Evolutionary conservation across 768 basidiomycete genomes (phyloP).

Genomic region (Mycena leptocephala): DNA sequence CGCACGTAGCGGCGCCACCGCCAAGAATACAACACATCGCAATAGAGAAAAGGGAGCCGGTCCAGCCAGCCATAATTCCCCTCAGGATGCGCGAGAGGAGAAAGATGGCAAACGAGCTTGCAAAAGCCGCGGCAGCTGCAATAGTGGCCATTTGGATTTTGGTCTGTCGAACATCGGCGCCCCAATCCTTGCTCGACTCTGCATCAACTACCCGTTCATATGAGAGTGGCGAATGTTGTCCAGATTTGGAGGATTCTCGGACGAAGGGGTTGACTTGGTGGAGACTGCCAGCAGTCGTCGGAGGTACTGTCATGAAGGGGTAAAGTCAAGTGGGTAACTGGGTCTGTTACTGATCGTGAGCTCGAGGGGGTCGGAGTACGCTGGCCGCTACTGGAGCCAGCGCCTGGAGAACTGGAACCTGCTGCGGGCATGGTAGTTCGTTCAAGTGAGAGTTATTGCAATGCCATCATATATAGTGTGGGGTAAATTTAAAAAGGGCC

Average conservation of each 20-base stretch:
- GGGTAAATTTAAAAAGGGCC: background rate
- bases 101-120: constrained; percentile 1
- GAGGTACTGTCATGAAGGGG: constrained; percentile 53
- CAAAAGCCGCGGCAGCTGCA: constrained; percentile 39
- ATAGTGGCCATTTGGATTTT: constrained; percentile 51
- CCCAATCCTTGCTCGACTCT: constrained; percentile 49
- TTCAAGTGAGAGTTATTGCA: background rate
- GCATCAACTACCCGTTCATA: constrained; percentile 50
- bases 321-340: constrained; percentile 57
- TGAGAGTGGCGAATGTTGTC: constrained; percentile 38
- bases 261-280: constrained; percentile 40
- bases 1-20: constrained; percentile 45
- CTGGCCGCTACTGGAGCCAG: background rate
- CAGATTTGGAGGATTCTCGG: constrained; percentile 35
- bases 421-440: background rate
- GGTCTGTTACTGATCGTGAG: constrained; percentile 52
- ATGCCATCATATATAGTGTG: background rate
- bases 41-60: constrained; percentile 1
- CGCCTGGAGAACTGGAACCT: background rate
- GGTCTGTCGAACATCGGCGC: constrained; percentile 47
- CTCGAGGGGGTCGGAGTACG: background rate
- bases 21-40: constrained; percentile 45
- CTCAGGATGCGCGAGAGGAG: constrained; percentile 18
- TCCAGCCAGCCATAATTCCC: constrained; percentile 14
- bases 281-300: constrained; percentile 56